Evolutionary conservation across 2,329 filamentous ascomycete species (phyloP), one percentile per base, ranked within the genome.

Genomic region (Talaromyces sp.): DNA sequence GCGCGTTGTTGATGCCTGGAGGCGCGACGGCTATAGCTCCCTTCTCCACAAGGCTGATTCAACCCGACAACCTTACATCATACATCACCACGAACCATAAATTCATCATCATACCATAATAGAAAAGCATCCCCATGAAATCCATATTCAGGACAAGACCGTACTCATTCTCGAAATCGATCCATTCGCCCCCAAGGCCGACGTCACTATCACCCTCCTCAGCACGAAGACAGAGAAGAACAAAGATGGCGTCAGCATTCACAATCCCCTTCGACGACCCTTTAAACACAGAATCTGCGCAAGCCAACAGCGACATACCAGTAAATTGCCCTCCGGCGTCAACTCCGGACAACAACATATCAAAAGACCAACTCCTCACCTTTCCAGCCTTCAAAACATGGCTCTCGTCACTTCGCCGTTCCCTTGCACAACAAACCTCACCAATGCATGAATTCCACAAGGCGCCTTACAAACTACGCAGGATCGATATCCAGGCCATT

Each of bases 381-480:
- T 86, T 85, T 61, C 80, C 80, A 4, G 81, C 84, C 0, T 84
- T 86, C 69, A 80, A 81, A 46, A 78, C 77, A 46, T 87, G 84
- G 84, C 75, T 83, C 4, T 71, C 73, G 1, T 83, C 80, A 0
- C 70, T 86, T 1, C 76, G 81, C 40, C 73, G 76, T 25, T 83
- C 82, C 0, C 73, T 86, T 4, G 69, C 74, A 0, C 74, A 77
- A 1, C 84, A 86, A 69, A 65, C 76, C 2, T 57, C 76, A 12
- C 64, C 75, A 12, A 66, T 70, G 7, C 83, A 86, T 66, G 77
- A 80, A 18, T 86, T 85, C 68, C 76, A 85, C 67, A 65, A 70
- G 1, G 68, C 77, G 33, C 83, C 83, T 0, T 86, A 84, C 69
- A 71, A 75, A 16, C 76, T 87, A 1, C 78, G 78, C 35, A 73